Percentiles rank a stretch among this genome's conserved stretches.
phyloP scores from a whole-genome alignment of 2,329 filamentous ascomycete genomes.

The Apiospora malaysiana region DNA sequence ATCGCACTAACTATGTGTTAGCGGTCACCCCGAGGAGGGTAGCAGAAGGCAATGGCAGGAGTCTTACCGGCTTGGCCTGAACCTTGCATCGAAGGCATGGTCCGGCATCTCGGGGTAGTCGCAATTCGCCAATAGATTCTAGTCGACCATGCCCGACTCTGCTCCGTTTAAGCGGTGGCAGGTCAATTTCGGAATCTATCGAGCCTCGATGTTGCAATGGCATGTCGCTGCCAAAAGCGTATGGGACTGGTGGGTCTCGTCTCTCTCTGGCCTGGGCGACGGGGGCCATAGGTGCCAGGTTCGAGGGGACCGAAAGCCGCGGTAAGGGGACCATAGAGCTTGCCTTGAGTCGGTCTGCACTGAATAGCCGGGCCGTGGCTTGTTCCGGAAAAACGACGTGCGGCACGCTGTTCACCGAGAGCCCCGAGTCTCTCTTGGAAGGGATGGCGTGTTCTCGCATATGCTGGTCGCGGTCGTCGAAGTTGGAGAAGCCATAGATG shows the following conservation, averaged over 20 bases:
- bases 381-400: conserved; percentile 44
- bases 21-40: conserved; percentile 29
- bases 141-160: conserved; percentile 58
- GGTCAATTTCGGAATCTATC: conserved; percentile 54
- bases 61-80: conserved; percentile 51
- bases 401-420: conserved; percentile 47
- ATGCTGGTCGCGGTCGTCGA: conserved; percentile 59
- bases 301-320: conserved; percentile 41
- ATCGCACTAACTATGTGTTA: conserved; percentile 53
- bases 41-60: neutral
- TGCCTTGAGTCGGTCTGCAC: conserved; percentile 41
- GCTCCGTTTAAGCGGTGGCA: conserved; percentile 61
- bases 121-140: conserved; percentile 63
- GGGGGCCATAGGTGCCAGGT: conserved; percentile 44
- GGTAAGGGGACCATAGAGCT: conserved; percentile 50
- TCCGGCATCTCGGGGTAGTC: conserved; percentile 52
- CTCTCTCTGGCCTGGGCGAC: conserved; percentile 44
- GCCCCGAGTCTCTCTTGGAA: conserved; percentile 52
- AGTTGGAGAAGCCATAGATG: conserved; percentile 61
- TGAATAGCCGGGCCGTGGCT: conserved; percentile 36
- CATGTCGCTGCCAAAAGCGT: conserved; percentile 48
- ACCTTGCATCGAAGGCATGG: conserved; percentile 59
- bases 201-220: conserved; percentile 45
- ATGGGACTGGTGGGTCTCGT: conserved; percentile 48
- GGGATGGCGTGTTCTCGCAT: conserved; percentile 50